Conservation (phyloP, 1,284 basidiomycete genomes). For the Gymnopus androsaceus region DNA sequence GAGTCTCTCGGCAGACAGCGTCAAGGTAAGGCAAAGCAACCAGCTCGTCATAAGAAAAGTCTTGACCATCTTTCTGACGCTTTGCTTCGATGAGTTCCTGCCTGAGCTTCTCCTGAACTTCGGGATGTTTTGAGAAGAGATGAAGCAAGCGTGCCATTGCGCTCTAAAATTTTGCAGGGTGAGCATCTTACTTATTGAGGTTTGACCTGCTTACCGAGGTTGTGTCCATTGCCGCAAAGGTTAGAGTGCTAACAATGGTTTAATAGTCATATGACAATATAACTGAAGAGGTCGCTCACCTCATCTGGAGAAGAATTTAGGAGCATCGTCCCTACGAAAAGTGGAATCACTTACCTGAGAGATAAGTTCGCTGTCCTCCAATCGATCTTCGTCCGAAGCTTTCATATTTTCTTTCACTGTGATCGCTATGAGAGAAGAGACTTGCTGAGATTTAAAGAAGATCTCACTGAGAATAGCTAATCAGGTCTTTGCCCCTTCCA, state of each 20-base stretch:
- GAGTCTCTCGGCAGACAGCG: conserved; percentile 35
- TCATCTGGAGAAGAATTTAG: background rate
- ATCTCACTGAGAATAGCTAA: conserved; percentile 30
- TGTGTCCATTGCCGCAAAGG: conserved; percentile 34
- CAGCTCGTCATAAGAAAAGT: conserved; percentile 31
- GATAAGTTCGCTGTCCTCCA: conserved; percentile 34
- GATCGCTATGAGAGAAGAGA: background rate
- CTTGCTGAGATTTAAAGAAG: conserved; percentile 13
- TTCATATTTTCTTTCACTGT: conserved; percentile 37
- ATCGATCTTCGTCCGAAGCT: conserved; percentile 31
- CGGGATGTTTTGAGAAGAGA: conserved; percentile 25
- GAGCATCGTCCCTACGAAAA: background rate
- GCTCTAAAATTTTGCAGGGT: background rate
- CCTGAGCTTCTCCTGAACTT: conserved; percentile 25
- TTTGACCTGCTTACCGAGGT: conserved; percentile 22
- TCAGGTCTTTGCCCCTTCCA: background rate
- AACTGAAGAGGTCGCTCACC: background rate
- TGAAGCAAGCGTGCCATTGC: conserved; percentile 28
- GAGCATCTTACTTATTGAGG: too few relatives aligned
- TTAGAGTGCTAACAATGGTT: conserved; percentile 25
- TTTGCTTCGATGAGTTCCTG: conserved; percentile 25
- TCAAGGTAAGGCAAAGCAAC: conserved; percentile 37
- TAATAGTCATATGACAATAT: conserved; percentile 15
- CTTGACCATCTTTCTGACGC: conserved; percentile 6
- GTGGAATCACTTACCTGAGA: conserved; percentile 23